These are phyloP conservation scores for Gyromitra esculenta DNA, from an alignment of 2,329 filamentous ascomycete genomes.

Conservation along the genomic window DNA sequence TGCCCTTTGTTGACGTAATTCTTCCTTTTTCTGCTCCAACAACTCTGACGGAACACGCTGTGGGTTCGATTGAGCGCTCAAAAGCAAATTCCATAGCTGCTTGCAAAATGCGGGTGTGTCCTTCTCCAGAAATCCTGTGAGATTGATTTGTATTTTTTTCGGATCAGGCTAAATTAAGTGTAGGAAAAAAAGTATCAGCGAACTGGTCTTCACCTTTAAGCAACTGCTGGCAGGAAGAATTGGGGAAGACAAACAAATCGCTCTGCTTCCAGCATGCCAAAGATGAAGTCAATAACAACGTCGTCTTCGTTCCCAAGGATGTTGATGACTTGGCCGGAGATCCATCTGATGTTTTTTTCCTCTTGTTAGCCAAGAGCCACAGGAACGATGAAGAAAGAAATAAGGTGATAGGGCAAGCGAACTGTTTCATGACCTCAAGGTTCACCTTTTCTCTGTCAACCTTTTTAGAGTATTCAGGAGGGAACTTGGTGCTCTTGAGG, in stretches of 20 bases:
- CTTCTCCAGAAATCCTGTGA: conserved; percentile 94
- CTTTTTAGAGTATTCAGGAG: conserved; percentile 90
- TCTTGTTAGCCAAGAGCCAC: conserved; percentile 16
- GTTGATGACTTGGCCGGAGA: conserved; percentile 83
- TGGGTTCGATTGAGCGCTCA: conserved; percentile 87
- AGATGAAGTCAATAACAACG: conserved; percentile 87
- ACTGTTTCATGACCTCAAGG: conserved; percentile 97
- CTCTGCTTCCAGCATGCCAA: conserved; percentile 75
- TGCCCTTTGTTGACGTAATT: conserved; percentile 95
- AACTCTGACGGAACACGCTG: conserved; percentile 94
- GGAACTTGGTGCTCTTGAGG: conserved; percentile 90
- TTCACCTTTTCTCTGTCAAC: conserved; percentile 99
- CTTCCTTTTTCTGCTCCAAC: conserved; percentile 93
- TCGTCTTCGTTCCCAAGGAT: conserved; percentile 95
- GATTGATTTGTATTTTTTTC: conserved; percentile 91
- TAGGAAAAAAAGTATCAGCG: conserved; percentile 6
- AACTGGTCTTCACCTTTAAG: conserved; percentile 9
- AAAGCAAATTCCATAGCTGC: conserved; percentile 87
- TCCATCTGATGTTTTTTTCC: conserved; percentile 74
- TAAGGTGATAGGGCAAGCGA: conserved; percentile 59
- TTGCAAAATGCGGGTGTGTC: conserved; percentile 90
- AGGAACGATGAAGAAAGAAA: conserved; percentile 13
- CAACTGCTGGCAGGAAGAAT: not conserved
- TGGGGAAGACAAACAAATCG: conserved; percentile 72
- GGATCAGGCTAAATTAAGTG: conserved; percentile 79